Base-by-base conservation (phyloP, 306 rosid species). In the Malus asiatica region DNA sequence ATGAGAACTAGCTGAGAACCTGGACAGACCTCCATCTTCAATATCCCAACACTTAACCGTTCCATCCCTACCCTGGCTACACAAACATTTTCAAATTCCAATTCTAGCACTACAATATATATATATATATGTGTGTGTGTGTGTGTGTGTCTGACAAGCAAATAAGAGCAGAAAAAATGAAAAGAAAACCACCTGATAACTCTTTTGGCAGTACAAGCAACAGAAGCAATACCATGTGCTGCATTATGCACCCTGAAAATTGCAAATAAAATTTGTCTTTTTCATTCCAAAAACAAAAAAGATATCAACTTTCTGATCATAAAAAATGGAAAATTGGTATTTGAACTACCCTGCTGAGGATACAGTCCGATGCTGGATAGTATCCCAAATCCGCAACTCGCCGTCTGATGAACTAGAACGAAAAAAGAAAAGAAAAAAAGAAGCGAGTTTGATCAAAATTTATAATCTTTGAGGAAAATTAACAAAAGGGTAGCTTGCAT, bases 41-140 rank as follows among this genome's bases (percentile, higher is more conserved):
- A 92, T 80, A 73, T 92, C 92, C 99, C 99, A 95, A 82, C 89
- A 79, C 86, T 95, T 95, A 8, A 92, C 88, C 30, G 97, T 90
- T 76, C 97, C 99, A 86, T 95, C 99, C 84, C 97, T 95, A 45
- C 99, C 97, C 90, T 92, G 99, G 86, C 99, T 95, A 79, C 80
- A 87, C 27, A 71, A 14, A 42, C 67, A 19, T 51, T 29, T 42
- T 66, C 55, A 55, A 68, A 57, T 46, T 63, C 33, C 70, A 85
- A 77, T 55, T 61, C 40, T 6, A 70, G 51, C 25, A 6, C 8
- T 44, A 60, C 8, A 13, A 33, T 33, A 33, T 33, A 33, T 33
- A 33, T 33, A 33, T 33, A 1, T 33, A 33, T 33, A 45, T 30
- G 0, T 30, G 4, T 30, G 4, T 30, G 4, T 30, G 32, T 30